A percentile compares a stretch with the other conserved stretches of the same genome.
Conservation (phyloP, 1,284 basidiomycete genomes). For the Ceratobasidium sp. region DNA sequence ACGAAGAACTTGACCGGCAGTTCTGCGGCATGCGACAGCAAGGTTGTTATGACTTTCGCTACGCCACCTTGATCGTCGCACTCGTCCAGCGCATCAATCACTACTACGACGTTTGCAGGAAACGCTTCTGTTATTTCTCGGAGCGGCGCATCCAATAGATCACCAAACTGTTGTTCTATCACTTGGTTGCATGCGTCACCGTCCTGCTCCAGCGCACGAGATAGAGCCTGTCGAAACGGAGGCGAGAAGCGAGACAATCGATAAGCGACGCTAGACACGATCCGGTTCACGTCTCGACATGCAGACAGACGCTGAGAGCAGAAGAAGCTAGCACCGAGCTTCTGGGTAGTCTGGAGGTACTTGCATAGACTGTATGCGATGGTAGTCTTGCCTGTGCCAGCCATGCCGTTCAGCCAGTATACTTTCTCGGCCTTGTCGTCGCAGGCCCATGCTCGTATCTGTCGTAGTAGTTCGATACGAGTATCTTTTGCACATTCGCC, state of each 20-base stretch:
- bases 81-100: background rate
- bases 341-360: background rate
- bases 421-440: too few species aligned
- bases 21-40: background rate
- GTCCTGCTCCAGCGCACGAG: background rate
- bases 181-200: background rate
- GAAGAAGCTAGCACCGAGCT: background rate
- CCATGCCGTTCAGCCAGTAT: too few species aligned
- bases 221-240: too few species aligned
- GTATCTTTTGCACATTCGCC: too few species aligned
- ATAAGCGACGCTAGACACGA: background rate
- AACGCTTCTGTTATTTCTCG: background rate
- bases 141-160: background rate
- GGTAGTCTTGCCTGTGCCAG: background rate
- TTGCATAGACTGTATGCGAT: constrained; percentile 5
- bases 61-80: background rate
- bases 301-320: background rate
- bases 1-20: constrained; percentile 2
- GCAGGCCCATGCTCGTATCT: too few species aligned
- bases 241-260: too few species aligned
- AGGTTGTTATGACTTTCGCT: background rate
- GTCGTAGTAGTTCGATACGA: too few species aligned
- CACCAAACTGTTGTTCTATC: background rate
- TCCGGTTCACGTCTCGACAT: constrained; percentile 4
- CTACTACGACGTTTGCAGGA: background rate